Percentiles rank a stretch among this genome's conserved stretches.
Conservation (phyloP, 225 moss, liverwort and hornwort species). For the Sphagnum contortum region DNA sequence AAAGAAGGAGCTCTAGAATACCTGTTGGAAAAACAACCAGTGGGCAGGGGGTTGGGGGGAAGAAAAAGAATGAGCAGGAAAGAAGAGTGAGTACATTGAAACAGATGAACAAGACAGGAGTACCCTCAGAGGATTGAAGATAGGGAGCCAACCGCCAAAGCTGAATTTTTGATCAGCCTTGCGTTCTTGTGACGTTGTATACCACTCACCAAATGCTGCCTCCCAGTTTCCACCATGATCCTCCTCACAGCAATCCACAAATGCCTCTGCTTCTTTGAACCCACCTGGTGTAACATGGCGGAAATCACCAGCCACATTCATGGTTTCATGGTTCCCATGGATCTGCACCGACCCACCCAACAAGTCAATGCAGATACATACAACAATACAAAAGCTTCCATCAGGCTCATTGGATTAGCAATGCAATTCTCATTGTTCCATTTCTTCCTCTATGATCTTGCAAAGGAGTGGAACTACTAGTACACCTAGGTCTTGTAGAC, state of each 20-base stretch:
- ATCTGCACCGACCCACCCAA: slow-evolving; percentile 21
- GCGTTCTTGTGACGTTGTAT: slow-evolving; percentile 45
- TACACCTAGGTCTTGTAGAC: no score
- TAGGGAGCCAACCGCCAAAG: slow-evolving; percentile 51
- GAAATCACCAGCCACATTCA: slow-evolving; percentile 88
- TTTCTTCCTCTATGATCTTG: no score
- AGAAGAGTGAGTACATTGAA: no score
- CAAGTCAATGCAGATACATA: no score
- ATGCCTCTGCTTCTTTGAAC: slow-evolving; percentile 67
- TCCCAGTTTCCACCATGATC: slow-evolving; percentile 79
- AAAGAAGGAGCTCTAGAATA: no score
- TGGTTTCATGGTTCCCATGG: slow-evolving; percentile 95
- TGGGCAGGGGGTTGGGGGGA: no score
- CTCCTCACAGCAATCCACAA: slow-evolving; percentile 65
- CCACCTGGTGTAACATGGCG: slow-evolving; percentile 83
- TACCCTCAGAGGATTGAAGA: slow-evolving; percentile 75
- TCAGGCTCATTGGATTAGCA: no score
- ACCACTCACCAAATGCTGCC: slow-evolving; percentile 70
- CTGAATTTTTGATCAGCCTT: slow-evolving; percentile 28
- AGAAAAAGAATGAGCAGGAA: no score
- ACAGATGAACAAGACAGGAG: background rate
- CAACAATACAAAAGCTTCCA: no score
- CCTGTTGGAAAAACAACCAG: no score
- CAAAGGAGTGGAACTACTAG: no score
- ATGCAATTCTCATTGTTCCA: no score